Base-by-base conservation (phyloP, 768 basidiomycete species). In the Hygrocybe punicea region DNA sequence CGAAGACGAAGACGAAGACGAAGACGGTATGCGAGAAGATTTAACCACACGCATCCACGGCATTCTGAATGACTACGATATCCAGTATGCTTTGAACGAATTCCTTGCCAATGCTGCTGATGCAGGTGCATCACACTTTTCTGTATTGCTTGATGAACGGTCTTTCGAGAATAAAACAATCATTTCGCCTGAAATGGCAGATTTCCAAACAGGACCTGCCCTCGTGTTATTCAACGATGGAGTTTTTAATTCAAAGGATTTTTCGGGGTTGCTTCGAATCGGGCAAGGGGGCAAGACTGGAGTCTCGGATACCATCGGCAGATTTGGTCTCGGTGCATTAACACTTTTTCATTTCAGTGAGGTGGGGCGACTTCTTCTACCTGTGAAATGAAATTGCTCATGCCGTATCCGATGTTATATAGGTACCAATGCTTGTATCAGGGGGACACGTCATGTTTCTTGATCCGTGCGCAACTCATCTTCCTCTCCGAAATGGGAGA, bases 61-160 rank as follows among this genome's bases (percentile, higher is more conserved):
- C 13, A 73, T 73, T 0, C 64, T 83, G 10, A 65, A 61, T 16
- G 70, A 77, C 19, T 83, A 83, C 50, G 70, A 70, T 6, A 69
- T 71, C 6, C 67, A 70, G 6, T 78, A 82, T 52, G 71, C 80
- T 9, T 63, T 77, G 35, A 73, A 72, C 2, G 82, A 84, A 56
- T 81, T 82, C 59, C 56, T 83, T 6, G 82, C 82, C 1, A 84
- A 84, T 56, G 82, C 82, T 1, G 69, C 69, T 5, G 82, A 83
- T 61, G 82, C 81, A 0, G 65, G 65, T 9, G 82, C 82, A 0
- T 73, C 69, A 2, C 61, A 66, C n/a, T 79, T 83, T 57, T 61
- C 66, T 2, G 60, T 81, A 17, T 57, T 79, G 1, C 52, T 80
- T 6, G 78, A 81, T 55, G 65, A 74, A n/a, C 37, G 48, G 6